Percentiles rank a stretch among this genome's conserved stretches.
These are phyloP conservation scores for Alternaria tenuissima DNA, from an alignment of 2,329 filamentous ascomycete species.

Conservation along the genomic window DNA sequence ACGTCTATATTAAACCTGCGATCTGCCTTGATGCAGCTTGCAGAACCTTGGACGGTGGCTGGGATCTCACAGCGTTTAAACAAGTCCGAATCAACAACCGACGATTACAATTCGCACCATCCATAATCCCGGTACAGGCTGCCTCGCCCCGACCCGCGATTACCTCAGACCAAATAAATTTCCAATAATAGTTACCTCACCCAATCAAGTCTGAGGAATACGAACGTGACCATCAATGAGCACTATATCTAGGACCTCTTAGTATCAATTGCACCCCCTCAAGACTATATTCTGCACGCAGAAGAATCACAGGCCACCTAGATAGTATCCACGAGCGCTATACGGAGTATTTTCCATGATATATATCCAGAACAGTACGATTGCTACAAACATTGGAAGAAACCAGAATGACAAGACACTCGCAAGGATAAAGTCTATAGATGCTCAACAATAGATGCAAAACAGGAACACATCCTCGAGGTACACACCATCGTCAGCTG, in stretches of 20 bases:
- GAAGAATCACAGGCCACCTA: neutral
- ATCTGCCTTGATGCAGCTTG: no score
- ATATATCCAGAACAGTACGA: neutral
- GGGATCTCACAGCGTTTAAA: neutral
- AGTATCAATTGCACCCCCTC: no score
- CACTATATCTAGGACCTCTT: no score
- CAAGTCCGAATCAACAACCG: neutral
- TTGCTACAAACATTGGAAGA: neutral
- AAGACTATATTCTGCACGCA: no score
- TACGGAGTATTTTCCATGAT: neutral
- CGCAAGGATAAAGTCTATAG: no score
- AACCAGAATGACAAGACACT: neutral
- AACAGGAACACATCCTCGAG: no score
- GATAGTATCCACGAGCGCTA: no score
- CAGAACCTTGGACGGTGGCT: no score
- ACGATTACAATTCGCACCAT: neutral
- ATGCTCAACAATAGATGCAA: no score
- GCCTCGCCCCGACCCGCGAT: conserved; percentile 17
- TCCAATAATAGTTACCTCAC: conserved; percentile 5
- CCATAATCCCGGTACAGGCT: neutral
- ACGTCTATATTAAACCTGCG: no score
- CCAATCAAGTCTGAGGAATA: neutral
- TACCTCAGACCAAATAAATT: conserved; percentile 5
- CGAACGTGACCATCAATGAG: no score
- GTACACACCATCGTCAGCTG: no score